Conservation (phyloP, 208 protist genomes). For the Blastocrithidia nonstop region DNA sequence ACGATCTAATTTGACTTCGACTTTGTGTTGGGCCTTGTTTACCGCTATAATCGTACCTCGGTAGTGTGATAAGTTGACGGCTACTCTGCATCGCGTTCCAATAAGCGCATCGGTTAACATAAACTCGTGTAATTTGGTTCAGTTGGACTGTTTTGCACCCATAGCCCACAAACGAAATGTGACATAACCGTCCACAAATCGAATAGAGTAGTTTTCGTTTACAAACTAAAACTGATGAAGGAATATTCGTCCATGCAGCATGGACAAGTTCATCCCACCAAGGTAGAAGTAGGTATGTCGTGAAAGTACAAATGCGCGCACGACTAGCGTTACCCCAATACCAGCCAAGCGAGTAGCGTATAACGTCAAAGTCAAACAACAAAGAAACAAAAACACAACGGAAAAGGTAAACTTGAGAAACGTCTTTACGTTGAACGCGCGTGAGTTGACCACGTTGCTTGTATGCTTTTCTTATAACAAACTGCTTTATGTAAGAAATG, state of each 20-base stretch:
- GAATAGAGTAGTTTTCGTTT: constrained; percentile 68
- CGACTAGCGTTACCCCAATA: constrained; percentile 20
- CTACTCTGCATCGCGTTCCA: constrained; percentile 45
- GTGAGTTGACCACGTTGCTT: background rate
- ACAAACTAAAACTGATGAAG: constrained; percentile 60
- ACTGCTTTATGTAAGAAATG: background rate
- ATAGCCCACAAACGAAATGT: constrained; percentile 61
- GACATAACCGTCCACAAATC: constrained; percentile 70
- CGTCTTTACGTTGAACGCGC: constrained; percentile 15
- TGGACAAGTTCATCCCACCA: constrained; percentile 33
- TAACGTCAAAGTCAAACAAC: constrained; percentile 41
- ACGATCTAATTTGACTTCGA: constrained; percentile 50
- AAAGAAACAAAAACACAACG: constrained; percentile 44
- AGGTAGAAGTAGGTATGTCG: constrained; percentile 33
- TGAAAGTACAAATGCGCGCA: constrained; percentile 48
- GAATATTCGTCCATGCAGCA: constrained; percentile 49
- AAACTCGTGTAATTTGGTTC: constrained; percentile 52
- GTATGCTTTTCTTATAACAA: background rate
- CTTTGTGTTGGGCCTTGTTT: constrained; percentile 21
- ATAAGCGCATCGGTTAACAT: constrained; percentile 57
- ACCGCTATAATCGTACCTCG: constrained; percentile 60
- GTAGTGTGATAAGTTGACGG: constrained; percentile 24
- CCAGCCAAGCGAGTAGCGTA: constrained; percentile 35
- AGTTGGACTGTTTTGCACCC: constrained; percentile 30
- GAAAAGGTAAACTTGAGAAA: constrained; percentile 66